Percentiles rank a stretch among this genome's conserved stretches.
Conservation (phyloP, 108 stramenopile species). For the Stephanodiscus triporus region DNA sequence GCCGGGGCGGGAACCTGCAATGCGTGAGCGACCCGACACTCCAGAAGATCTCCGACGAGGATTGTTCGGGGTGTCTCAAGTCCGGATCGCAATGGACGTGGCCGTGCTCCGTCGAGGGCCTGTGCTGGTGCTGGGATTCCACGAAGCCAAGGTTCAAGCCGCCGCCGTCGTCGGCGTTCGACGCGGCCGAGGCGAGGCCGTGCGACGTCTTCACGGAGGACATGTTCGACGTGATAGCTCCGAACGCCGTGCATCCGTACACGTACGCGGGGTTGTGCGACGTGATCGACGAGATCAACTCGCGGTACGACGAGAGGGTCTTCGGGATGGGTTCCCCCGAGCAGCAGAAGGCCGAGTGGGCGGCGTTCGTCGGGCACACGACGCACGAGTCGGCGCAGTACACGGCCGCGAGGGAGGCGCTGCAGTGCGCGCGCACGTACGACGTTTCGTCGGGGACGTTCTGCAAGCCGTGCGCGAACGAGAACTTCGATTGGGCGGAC, state of each 20-base stretch:
- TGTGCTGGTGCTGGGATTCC: constrained; percentile 54
- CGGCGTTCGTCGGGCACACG: constrained; percentile 48
- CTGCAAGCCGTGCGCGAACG: constrained; percentile 43
- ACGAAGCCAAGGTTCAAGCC: constrained; percentile 44
- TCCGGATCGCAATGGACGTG: constrained; percentile 42
- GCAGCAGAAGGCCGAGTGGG: constrained; percentile 45
- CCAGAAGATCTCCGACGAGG: constrained; percentile 34
- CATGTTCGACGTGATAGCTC: constrained; percentile 40
- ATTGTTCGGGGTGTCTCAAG: constrained; percentile 39
- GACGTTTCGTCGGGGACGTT: constrained; percentile 34
- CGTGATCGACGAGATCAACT: constrained; percentile 32
- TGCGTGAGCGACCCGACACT: constrained; percentile 42
- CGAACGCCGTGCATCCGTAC: constrained; percentile 47
- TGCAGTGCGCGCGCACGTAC: constrained; percentile 34
- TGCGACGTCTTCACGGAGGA: constrained; percentile 47
- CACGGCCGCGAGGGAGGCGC: constrained; percentile 34
- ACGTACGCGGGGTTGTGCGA: constrained; percentile 49
- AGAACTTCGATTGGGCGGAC: constrained; percentile 48
- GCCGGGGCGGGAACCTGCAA: constrained; percentile 32
- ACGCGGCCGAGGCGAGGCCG: constrained; percentile 31
- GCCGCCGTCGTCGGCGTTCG: constrained; percentile 20
- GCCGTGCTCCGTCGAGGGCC: constrained; percentile 31
- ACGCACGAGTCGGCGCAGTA: constrained; percentile 53
- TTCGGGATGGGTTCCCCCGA: constrained; percentile 42
- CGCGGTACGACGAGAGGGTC: constrained; percentile 44